Evolutionary conservation across 331 rosid genomes (phyloP), one percentile per base, ranked within the genome.

Genomic region (Malus hybrid): DNA sequence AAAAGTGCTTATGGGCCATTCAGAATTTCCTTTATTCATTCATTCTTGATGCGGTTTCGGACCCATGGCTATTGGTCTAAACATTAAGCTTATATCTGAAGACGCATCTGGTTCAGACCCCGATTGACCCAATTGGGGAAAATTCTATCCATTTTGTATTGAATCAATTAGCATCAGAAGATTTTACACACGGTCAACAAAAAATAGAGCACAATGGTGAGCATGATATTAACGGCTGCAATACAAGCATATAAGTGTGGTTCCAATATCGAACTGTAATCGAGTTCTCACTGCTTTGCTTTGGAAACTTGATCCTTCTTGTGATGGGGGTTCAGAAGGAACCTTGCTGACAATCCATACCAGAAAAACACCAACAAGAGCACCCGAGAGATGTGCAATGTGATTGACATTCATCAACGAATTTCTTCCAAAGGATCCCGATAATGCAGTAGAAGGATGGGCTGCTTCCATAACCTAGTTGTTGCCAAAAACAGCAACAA

Each of bases 401-500:
- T 92, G 97, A 80, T 94, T 94, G 79, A 94, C 92, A 80, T 79
- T 86, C 76, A 85, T 93, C 87, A 90, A 66, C 10, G 88, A 36
- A 78, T 72, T 63, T 77, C 91, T 91, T 67, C 95, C 91, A 0
- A 89, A 65, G 69, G 83, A 46, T 73, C 95, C 93, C 4, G 93
- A 74, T 48, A 93, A 65, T 33, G 93, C 87, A 4, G 97, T 85
- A 10, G 97, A 92, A 74, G 99, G 92, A 79, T 94, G 97, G 44
- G 99, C 99, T 67, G 97, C 97, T 85, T 92, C 99, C 99, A 92
- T 88, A 69, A 94, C 96, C 99, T 92, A 76, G 64, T 59, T 46
- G 76, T 65, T 68, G 59, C 72, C 77, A 73, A 63, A 73, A 71
- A 44, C 28, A 73, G 70, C 68, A 67, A 73, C 73, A 60, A 33